phyloP scores from a whole-genome alignment of 345 rosid species.

The thale cress (Arabidopsis thaliana) region DNA sequence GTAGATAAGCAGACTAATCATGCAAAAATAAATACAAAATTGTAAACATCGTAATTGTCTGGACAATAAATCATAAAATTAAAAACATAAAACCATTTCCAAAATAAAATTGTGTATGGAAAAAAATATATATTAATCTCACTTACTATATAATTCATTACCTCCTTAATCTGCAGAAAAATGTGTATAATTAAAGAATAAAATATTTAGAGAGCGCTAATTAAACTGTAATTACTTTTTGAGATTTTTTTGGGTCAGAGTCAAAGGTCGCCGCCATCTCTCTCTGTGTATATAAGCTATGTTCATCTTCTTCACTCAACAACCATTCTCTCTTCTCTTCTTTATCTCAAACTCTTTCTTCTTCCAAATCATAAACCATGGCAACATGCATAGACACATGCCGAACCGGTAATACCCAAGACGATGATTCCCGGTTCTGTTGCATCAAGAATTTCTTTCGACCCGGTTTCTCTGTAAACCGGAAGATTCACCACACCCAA shows the following conservation, averaged over 20 bases:
- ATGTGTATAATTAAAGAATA: neutral
- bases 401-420: conserved; percentile 44
- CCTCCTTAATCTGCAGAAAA: neutral
- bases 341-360: neutral
- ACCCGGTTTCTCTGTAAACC: conserved; percentile 48
- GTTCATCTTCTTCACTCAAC: conserved; percentile 26
- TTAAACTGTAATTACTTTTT: neutral
- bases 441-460: conserved; percentile 46
- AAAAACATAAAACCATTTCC: neutral
- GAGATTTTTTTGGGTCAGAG: neutral
- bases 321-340: conserved; percentile 17
- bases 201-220: neutral
- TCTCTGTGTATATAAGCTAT: conserved; percentile 28
- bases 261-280: conserved; percentile 17
- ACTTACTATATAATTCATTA: neutral
- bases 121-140: neutral
- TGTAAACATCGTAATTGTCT: neutral
- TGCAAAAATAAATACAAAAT: neutral
- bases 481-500: conserved; percentile 43
- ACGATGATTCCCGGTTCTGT: conserved; percentile 45
- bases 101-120: neutral
- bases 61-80: too few relatives aligned
- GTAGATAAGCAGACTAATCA: conserved; percentile 8
- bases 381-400: conserved; percentile 69
- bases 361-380: conserved; percentile 49